These are phyloP conservation scores for Penicillium sp. DNA, from an alignment of 2,329 filamentous ascomycete genomes.

Conservation along the genomic window DNA sequence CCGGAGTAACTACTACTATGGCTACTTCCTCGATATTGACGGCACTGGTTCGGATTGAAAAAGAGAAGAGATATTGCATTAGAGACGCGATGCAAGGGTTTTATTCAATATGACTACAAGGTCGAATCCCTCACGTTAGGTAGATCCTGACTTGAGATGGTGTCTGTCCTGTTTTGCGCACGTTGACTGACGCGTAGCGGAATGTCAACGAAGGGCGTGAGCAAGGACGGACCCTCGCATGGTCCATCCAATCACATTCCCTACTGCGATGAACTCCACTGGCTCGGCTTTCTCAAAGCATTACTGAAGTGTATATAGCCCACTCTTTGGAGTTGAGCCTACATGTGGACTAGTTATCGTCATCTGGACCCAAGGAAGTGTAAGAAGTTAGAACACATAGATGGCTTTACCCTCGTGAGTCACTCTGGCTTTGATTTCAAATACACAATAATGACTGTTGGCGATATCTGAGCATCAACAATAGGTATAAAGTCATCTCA, in stretches of 20 bases:
- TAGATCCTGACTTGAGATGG: background rate
- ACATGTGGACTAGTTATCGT: background rate
- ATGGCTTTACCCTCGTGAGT: conserved; percentile 1
- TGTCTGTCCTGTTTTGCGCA: background rate
- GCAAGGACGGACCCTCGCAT: conserved; percentile 10
- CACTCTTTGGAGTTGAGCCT: background rate
- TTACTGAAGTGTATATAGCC: background rate
- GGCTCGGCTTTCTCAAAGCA: background rate
- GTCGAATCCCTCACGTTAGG: too few relatives aligned
- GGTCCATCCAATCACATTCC: conserved; percentile 11
- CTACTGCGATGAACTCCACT: background rate
- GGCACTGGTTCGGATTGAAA: too few relatives aligned
- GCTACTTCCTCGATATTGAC: background rate
- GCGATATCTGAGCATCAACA: background rate
- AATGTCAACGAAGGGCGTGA: conserved; percentile 28
- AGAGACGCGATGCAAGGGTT: too few relatives aligned
- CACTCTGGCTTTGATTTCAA: background rate
- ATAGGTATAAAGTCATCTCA: background rate
- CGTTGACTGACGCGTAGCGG: conserved; percentile 2
- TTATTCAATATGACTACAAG: too few relatives aligned
- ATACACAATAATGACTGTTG: conserved; percentile 11
- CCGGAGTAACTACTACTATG: background rate
- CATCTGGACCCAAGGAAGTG: background rate
- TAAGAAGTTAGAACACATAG: background rate
- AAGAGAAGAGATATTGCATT: background rate